These are phyloP conservation scores for Begonia fuchsioides DNA, from an alignment of 306 rosid species.

Conservation along the genomic window DNA sequence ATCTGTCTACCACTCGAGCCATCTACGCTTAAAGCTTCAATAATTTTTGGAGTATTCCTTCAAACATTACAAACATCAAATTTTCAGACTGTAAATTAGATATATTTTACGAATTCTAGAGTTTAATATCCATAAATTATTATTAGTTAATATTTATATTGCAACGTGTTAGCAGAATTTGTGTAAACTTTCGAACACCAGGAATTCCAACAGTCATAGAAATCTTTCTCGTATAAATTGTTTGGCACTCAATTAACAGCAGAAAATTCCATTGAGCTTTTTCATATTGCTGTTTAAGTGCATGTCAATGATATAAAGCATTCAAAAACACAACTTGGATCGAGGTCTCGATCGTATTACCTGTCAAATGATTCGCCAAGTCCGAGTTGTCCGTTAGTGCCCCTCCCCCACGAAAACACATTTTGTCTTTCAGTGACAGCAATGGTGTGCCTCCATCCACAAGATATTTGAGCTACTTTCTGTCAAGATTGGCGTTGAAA, in stretches of 20 bases:
- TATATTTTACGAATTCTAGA: no score
- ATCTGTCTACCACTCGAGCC: constrained; percentile 68
- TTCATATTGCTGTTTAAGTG: no score
- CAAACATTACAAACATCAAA: constrained; percentile 14
- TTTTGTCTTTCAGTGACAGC: constrained; percentile 73
- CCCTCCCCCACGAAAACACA: constrained; percentile 96
- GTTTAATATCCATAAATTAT: no score
- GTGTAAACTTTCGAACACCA: no score
- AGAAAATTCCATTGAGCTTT: no score
- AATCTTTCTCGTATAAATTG: no score
- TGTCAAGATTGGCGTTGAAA: constrained; percentile 15
- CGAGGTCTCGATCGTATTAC: constrained; percentile 28
- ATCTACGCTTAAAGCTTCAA: constrained; percentile 79
- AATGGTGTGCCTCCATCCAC: constrained; percentile 94
- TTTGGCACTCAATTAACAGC: no score
- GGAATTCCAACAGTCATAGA: no score
- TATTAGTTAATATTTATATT: no score
- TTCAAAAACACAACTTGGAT: not conserved
- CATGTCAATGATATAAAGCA: no score
- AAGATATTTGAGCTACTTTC: constrained; percentile 67
- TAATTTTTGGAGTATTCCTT: constrained; percentile 71
- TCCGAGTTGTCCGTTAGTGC: constrained; percentile 98
- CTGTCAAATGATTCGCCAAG: constrained; percentile 66
- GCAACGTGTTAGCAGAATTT: no score
- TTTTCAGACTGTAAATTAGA: constrained; percentile 6